Conservation (phyloP, 2,329 filamentous ascomycete genomes). For the Colletotrichum euphorbiae region DNA sequence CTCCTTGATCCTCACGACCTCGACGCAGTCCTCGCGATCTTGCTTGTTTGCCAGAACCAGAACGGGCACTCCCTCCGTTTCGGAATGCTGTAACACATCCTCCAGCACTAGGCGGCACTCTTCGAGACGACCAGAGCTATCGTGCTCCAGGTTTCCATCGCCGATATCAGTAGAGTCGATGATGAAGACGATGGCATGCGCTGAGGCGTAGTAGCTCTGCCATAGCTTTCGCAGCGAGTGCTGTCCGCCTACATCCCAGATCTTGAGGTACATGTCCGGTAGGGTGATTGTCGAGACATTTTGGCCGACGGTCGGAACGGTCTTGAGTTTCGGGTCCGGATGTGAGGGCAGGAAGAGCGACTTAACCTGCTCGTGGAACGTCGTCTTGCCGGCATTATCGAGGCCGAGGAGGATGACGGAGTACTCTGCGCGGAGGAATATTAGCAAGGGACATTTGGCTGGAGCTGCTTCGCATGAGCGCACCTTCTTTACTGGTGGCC, state of each 20-base stretch:
- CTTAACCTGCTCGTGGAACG: constrained; percentile 96
- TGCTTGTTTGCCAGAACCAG: constrained; percentile 97
- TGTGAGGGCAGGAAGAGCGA: constrained; percentile 78
- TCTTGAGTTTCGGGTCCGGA: constrained; percentile 78
- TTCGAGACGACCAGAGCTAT: constrained; percentile 73
- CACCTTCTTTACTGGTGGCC: constrained; percentile 96
- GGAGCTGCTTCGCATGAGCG: constrained; percentile 41
- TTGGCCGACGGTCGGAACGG: constrained; percentile 96
- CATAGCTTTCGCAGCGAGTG: constrained; percentile 88
- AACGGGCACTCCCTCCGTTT: constrained; percentile 91
- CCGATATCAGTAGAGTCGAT: constrained; percentile 96
- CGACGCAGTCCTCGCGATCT: constrained; percentile 95
- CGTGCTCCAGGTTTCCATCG: constrained; percentile 74
- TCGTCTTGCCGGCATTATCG: constrained; percentile 98
- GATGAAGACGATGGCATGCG: constrained; percentile 97
- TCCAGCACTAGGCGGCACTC: constrained; percentile 93
- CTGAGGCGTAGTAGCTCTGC: constrained; percentile 94
- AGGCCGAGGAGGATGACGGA: constrained; percentile 96
- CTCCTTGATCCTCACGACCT: constrained; percentile 97
- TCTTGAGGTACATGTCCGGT: constrained; percentile 95
- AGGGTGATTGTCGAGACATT: constrained; percentile 94
- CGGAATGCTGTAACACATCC: constrained; percentile 86
- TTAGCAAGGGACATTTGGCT: constrained; percentile 21
- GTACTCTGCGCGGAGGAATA: constrained; percentile 74
- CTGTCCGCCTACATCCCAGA: constrained; percentile 98